Evolutionary conservation across 768 basidiomycete species (phyloP).

Genomic region (Phlegmacium glaucopus): DNA sequence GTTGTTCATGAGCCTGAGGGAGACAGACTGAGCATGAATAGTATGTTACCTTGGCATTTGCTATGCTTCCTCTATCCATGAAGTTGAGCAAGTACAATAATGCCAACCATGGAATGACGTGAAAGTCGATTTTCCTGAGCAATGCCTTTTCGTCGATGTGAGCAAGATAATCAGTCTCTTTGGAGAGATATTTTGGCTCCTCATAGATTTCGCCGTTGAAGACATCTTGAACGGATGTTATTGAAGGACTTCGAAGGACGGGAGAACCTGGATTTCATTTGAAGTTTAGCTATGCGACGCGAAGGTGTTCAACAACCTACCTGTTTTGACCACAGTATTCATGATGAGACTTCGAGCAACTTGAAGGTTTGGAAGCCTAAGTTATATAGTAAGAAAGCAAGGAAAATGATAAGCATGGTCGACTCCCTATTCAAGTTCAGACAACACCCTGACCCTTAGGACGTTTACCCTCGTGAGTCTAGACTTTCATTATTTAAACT

Average conservation of each 20-base stretch:
- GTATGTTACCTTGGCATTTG: slow-evolving; percentile 62
- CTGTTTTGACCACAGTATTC: slow-evolving; percentile 11
- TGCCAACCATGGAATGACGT: slow-evolving; percentile 73
- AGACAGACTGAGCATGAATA: slow-evolving; percentile 1
- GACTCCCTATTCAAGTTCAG: too few species aligned
- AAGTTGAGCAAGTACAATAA: slow-evolving; percentile 75
- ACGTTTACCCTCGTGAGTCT: too few species aligned
- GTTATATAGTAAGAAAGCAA: too few species aligned
- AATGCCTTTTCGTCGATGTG: slow-evolving; percentile 51
- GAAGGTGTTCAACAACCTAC: too few species aligned
- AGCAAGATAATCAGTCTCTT: neutral
- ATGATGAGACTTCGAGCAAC: slow-evolving; percentile 6
- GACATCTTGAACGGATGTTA: neutral
- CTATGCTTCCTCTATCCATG: slow-evolving; percentile 63
- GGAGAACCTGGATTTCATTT: too few species aligned
- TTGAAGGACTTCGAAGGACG: too few species aligned
- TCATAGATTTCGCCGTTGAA: neutral
- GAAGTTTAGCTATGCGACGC: too few species aligned
- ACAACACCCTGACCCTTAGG: too few species aligned
- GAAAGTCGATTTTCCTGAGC: slow-evolving; percentile 58
- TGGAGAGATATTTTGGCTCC: neutral
- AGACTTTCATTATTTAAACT: too few species aligned
- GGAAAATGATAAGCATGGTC: too few species aligned
- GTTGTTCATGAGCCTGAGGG: neutral
- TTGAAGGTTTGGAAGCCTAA: too few species aligned